Conservation (phyloP, 768 basidiomycete species). For the Chalciporus sphaerocephalus region DNA sequence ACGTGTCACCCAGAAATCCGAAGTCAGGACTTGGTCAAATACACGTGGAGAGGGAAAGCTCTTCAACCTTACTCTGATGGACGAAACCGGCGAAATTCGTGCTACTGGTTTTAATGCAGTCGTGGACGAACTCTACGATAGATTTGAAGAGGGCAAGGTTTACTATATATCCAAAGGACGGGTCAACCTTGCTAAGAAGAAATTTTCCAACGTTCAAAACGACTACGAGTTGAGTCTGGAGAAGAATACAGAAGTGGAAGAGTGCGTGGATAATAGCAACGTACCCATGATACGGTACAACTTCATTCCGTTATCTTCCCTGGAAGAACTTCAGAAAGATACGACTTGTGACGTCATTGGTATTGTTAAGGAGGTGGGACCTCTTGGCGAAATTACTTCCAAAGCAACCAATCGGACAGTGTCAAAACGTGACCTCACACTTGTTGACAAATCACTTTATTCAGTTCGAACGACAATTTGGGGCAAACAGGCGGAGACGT, state of each 20-base stretch:
- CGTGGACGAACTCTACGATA: conserved; percentile 80
- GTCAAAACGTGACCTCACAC: conserved; percentile 80
- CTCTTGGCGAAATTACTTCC: conserved; percentile 66
- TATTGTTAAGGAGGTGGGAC: conserved; percentile 74
- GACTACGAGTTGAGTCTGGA: conserved; percentile 94
- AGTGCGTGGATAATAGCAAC: conserved; percentile 77
- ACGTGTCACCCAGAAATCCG: conserved; percentile 83
- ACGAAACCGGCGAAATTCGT: conserved; percentile 88
- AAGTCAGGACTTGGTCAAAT: conserved; percentile 88
- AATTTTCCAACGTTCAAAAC: conserved; percentile 84
- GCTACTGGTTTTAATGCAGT: conserved; percentile 87
- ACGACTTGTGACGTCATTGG: conserved; percentile 85
- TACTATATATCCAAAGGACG: conserved; percentile 88
- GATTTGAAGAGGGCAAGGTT: conserved; percentile 86
- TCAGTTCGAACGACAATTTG: conserved; percentile 86
- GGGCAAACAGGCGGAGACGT: conserved; percentile 92
- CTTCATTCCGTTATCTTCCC: conserved; percentile 61
- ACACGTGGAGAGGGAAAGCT: conserved; percentile 89
- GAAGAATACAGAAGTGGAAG: conserved; percentile 76
- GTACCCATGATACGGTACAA: conserved; percentile 82
- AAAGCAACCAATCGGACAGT: conserved; percentile 68
- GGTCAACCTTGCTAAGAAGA: conserved; percentile 94
- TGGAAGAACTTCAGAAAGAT: conserved; percentile 71
- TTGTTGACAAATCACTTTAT: conserved; percentile 80
- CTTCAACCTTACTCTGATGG: conserved; percentile 91